Evolutionary conservation across 257 asterid species (phyloP).

Genomic region (Petunia axillaris): DNA sequence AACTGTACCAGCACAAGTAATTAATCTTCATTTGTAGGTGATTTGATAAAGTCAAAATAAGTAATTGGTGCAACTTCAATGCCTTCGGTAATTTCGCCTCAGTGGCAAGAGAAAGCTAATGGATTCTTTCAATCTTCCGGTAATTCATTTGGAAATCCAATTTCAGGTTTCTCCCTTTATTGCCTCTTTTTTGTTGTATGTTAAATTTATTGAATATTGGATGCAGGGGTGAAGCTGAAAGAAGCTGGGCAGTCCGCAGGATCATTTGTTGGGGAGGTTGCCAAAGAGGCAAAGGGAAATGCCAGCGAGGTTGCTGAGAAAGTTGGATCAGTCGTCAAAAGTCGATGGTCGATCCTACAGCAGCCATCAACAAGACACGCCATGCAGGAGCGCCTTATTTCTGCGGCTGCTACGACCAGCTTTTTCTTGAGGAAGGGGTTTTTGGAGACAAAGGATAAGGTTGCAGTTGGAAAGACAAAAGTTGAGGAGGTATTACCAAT

Average conservation of each 20-base stretch:
- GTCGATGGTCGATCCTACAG: slow-evolving; percentile 80
- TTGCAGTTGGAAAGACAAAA: slow-evolving; percentile 77
- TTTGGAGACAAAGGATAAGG: slow-evolving; percentile 90
- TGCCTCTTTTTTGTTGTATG: slow-evolving; percentile 3
- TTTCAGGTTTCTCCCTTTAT: neutral
- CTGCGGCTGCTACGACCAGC: slow-evolving; percentile 92
- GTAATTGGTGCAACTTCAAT: slow-evolving; percentile 48
- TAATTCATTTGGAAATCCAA: slow-evolving; percentile 33
- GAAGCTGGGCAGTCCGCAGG: slow-evolving; percentile 90
- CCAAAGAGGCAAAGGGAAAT: slow-evolving; percentile 91
- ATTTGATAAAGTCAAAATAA: neutral
- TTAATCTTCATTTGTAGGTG: slow-evolving; percentile 10
- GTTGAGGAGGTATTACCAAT: slow-evolving; percentile 75
- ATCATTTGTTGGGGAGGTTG: slow-evolving; percentile 77
- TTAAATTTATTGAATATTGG: slow-evolving; percentile 16
- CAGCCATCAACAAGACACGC: slow-evolving; percentile 90
- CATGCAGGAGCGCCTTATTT: slow-evolving; percentile 75
- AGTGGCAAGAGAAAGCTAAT: slow-evolving; percentile 89
- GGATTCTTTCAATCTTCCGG: slow-evolving; percentile 86
- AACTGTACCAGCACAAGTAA: neutral
- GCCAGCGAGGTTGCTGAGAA: slow-evolving; percentile 80
- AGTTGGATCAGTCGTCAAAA: slow-evolving; percentile 81
- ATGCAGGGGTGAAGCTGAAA: slow-evolving; percentile 75
- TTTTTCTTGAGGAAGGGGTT: slow-evolving; percentile 80
- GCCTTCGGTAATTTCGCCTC: slow-evolving; percentile 75